Base-by-base conservation (phyloP, 2,329 filamentous ascomycete genomes). In the Stagonosporopsis cucurbitacearum region DNA sequence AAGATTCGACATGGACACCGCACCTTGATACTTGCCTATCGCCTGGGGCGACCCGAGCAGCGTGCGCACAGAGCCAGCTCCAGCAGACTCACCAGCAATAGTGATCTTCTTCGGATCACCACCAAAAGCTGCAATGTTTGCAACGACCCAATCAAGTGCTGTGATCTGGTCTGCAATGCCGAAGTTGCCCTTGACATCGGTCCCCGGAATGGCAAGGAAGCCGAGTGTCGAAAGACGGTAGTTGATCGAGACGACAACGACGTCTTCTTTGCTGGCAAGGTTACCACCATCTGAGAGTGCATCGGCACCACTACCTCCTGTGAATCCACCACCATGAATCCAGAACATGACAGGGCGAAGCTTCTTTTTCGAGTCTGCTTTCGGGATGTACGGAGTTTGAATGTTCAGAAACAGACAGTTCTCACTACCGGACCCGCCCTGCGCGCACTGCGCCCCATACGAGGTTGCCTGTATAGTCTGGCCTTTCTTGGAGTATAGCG, bases 301-400 rank as follows among this genome's bases (percentile, higher is more conserved):
- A 69, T 72, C 61, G 83, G 88, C 5, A 82, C 79, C 13, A 88
- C 54, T 67, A 8, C 66, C 66, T 9, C 64, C 54, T 44, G 76
- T 87, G 76, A 88, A 89, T 6, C 79, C 82, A 2, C 87, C 87
- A 40, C 86, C 86, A 66, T 88, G 86, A 28, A 89, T 74, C 66
- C 86, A 88, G 2, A 88, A 58, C 22, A 64, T 58, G 17, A 64
- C 63, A 6, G 66, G 64, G 22, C 55, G 60, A 5, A 82, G 70
- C 2, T 77, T 64, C 15, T 67, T 68, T 50, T 74, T 76, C 3
- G 69, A 76, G 4, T 72, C 75, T 11, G 67, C 62, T 33, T 75
- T 79, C 17, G 70, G 69, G n/a, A 73, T 65, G 17, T 70, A 69
- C 8, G 70, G 69, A 0, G 80, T 41, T 56, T 60, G 53, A 55